phyloP scores from a whole-genome alignment of 805 yeast species.

The Saccharomyces mikatae region DNA sequence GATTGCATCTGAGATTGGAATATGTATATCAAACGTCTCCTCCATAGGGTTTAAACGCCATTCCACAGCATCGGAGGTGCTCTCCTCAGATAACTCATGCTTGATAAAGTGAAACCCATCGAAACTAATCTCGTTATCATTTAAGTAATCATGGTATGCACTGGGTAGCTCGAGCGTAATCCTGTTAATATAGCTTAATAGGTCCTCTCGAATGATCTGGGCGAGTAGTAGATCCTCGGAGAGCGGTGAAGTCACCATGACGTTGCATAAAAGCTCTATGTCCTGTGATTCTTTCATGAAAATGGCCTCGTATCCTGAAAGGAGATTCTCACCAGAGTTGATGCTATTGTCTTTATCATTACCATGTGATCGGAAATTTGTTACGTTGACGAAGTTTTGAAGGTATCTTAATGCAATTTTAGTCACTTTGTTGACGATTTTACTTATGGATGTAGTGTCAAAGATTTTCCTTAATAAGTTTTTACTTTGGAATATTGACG shows the following conservation, averaged over 20 bases:
- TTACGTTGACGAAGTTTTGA: constrained; percentile 1
- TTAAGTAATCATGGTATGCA: not conserved
- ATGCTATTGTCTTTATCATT: not conserved
- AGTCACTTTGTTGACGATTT: constrained; percentile 3
- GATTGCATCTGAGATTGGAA: constrained; percentile 6
- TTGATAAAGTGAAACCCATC: not conserved
- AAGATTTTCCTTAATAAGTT: constrained; percentile 1
- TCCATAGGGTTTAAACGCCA: constrained; percentile 5
- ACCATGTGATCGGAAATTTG: not conserved
- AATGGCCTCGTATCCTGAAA: not conserved
- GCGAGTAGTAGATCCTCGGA: not conserved
- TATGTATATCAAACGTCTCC: constrained; percentile 7
- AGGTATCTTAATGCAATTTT: constrained; percentile 1
- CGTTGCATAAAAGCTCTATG: not conserved
- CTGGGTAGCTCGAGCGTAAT: not conserved
- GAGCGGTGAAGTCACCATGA: not conserved
- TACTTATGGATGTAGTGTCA: constrained; percentile 1
- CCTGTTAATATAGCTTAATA: not conserved
- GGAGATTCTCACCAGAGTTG: not conserved
- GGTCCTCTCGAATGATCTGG: not conserved
- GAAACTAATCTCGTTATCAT: not conserved
- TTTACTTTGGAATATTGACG: constrained; percentile 2
- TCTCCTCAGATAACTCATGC: not conserved
- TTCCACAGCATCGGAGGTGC: not conserved
- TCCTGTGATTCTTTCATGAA: not conserved